phyloP scores from a whole-genome alignment of 768 basidiomycete species.

The Sutorius australiensis region DNA sequence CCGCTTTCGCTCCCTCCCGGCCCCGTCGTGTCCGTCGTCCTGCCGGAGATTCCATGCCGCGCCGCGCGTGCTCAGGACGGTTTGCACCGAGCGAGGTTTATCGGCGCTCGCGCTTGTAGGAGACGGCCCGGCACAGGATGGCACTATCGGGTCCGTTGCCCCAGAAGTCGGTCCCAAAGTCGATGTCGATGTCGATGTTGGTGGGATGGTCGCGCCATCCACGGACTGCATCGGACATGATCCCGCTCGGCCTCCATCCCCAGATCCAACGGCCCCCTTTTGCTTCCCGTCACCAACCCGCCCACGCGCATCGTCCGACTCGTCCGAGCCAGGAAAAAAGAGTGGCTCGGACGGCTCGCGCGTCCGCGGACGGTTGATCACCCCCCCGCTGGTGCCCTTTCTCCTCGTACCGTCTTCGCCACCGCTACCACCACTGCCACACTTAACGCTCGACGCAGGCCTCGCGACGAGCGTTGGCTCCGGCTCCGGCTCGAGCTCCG shows the following conservation, averaged over 20 bases:
- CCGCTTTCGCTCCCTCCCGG: conserved; percentile 37
- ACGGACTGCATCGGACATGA: background rate
- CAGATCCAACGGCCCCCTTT: background rate
- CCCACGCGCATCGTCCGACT: background rate
- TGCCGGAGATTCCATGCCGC: conserved; percentile 46
- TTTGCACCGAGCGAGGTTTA: conserved; percentile 32
- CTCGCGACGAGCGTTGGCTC: conserved; percentile 20
- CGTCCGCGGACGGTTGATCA: conserved; percentile 7
- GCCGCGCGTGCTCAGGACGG: conserved; percentile 48
- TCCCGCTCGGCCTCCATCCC: background rate
- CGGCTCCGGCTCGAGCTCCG: conserved; percentile 14
- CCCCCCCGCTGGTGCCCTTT: background rate
- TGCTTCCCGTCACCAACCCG: conserved; percentile 1
- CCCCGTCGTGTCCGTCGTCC: background rate
- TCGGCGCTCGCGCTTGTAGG: background rate
- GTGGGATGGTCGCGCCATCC: background rate
- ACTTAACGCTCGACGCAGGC: conserved; percentile 3
- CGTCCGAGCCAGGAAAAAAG: conserved; percentile 26
- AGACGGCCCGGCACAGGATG: background rate
- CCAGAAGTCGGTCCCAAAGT: background rate
- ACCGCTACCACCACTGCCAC: background rate
- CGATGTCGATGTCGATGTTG: background rate
- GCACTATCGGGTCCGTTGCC: too few relatives aligned
- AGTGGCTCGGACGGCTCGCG: conserved; percentile 21
- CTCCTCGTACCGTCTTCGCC: background rate